A percentile compares a stretch with the other conserved stretches of the same genome.
Evolutionary conservation across 495 filamentous ascomycete genomes (phyloP).

Genomic region (Cenococcum geophilum): DNA sequence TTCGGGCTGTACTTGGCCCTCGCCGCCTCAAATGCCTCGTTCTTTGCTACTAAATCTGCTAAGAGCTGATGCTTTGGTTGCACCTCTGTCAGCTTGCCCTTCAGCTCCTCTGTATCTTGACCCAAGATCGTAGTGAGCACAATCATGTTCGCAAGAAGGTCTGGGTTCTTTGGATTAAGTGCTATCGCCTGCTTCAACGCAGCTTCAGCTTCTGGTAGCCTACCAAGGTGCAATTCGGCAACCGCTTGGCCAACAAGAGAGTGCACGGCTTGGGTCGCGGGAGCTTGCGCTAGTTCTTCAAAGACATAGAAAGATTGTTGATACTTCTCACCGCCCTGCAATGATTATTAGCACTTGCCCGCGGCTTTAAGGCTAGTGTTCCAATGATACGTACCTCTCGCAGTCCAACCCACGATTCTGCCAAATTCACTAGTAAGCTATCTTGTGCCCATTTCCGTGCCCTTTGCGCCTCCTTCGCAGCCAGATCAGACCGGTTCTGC

Average conservation of each 20-base stretch:
- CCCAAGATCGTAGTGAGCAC: constrained; percentile 73
- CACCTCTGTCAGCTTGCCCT: constrained; percentile 31
- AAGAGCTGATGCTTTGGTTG: constrained; percentile 32
- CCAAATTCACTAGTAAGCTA: constrained; percentile 85
- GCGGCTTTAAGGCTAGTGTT: not conserved
- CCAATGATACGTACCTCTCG: constrained; percentile 56
- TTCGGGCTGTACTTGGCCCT: constrained; percentile 38
- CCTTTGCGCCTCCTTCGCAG: constrained; percentile 79
- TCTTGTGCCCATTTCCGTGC: constrained; percentile 95
- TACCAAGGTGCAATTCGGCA: constrained; percentile 83
- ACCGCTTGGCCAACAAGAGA: constrained; percentile 81
- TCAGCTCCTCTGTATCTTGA: constrained; percentile 55
- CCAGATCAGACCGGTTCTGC: constrained; percentile 85
- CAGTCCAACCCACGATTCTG: constrained; percentile 91
- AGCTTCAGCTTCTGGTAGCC: constrained; percentile 80
- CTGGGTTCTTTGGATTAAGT: constrained; percentile 62
- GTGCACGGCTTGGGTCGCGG: constrained; percentile 57
- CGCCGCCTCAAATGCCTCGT: constrained; percentile 37
- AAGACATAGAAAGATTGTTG: constrained; percentile 97
- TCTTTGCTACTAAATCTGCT: constrained; percentile 36
- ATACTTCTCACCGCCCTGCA: constrained; percentile 88
- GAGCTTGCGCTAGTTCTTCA: constrained; percentile 87
- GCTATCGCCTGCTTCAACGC: constrained; percentile 74
- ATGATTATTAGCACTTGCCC: not conserved
- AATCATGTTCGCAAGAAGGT: constrained; percentile 72